phyloP scores from a whole-genome alignment of 495 filamentous ascomycete genomes.

The Penicillium verhagenii region DNA sequence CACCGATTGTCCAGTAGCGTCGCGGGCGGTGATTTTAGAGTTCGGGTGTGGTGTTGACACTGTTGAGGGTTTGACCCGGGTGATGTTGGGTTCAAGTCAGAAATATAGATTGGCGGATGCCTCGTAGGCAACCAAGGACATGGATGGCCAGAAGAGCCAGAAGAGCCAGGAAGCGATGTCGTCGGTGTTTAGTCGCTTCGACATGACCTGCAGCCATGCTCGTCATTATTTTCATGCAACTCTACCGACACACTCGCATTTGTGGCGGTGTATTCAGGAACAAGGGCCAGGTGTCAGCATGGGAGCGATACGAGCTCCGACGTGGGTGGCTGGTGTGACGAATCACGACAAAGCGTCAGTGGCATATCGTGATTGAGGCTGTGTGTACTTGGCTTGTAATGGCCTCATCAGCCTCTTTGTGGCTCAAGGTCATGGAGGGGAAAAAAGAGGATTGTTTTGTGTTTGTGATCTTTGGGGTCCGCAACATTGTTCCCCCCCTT shows the following conservation, averaged over 20 bases:
- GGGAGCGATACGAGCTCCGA: background rate
- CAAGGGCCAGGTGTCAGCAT: slow-evolving; percentile 1
- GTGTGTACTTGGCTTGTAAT: background rate
- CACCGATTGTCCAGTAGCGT: background rate
- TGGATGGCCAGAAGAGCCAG: background rate
- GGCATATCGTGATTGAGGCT: slow-evolving; percentile 25
- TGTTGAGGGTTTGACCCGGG: background rate
- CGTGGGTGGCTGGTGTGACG: slow-evolving; percentile 22
- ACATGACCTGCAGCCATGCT: background rate
- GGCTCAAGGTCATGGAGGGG: slow-evolving; percentile 21
- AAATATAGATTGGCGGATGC: background rate
- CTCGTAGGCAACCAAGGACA: background rate
- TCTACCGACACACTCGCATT: background rate
- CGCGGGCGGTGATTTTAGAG: background rate
- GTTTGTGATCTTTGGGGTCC: slow-evolving; percentile 14
- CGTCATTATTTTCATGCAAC: background rate
- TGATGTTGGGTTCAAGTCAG: background rate
- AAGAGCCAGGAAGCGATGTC: background rate
- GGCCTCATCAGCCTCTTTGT: slow-evolving; percentile 4
- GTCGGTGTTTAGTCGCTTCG: background rate
- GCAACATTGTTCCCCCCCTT: slow-evolving; percentile 2
- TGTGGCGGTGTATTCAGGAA: slow-evolving; percentile 5
- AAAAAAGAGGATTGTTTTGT: background rate
- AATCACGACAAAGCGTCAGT: slow-evolving; percentile 9
- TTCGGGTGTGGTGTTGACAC: background rate